Conservation (phyloP, 768 basidiomycete genomes). For the Phylloporus sp. region DNA sequence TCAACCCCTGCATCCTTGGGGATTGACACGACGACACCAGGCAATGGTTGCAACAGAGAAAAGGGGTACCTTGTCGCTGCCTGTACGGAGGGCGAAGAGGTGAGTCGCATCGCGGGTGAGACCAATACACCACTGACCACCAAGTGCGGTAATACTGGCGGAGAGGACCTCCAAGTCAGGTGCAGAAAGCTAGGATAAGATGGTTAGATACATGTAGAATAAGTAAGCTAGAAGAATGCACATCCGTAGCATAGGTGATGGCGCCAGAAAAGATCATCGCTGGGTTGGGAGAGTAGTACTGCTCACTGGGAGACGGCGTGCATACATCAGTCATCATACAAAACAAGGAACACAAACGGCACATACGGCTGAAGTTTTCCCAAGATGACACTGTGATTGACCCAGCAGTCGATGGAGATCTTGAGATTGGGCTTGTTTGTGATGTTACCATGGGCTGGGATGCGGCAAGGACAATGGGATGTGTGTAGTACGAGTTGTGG, state of each 20-base stretch:
- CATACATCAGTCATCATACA: not conserved
- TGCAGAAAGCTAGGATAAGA: slow-evolving; percentile 48
- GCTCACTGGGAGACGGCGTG: slow-evolving; percentile 36
- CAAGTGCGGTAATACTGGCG: slow-evolving; percentile 68
- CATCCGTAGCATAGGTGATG: slow-evolving; percentile 69
- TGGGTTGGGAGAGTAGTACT: slow-evolving; percentile 75
- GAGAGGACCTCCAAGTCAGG: slow-evolving; percentile 70
- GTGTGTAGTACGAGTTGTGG: no score
- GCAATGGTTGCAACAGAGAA: not conserved
- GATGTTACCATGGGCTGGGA: slow-evolving; percentile 39
- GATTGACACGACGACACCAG: slow-evolving; percentile 47
- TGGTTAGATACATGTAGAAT: not conserved
- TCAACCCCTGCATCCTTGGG: slow-evolving; percentile 42
- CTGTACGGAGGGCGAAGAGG: slow-evolving; percentile 57
- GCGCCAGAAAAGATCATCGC: slow-evolving; percentile 80
- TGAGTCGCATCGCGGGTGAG: slow-evolving; percentile 88
- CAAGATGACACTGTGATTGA: slow-evolving; percentile 59
- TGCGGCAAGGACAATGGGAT: slow-evolving; percentile 46
- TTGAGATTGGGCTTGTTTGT: slow-evolving; percentile 36
- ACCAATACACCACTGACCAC: slow-evolving; percentile 75
- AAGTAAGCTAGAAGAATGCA: slow-evolving; percentile 28
- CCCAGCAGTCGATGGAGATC: slow-evolving; percentile 54
- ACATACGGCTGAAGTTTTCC: slow-evolving; percentile 58
- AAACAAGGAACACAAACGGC: not conserved
- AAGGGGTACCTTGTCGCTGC: slow-evolving; percentile 45